Percentiles rank a stretch among this genome's conserved stretches.
These are phyloP conservation scores for Ophiocordyceps australis DNA, from an alignment of 2,329 filamentous ascomycete genomes.

Conservation along the genomic window DNA sequence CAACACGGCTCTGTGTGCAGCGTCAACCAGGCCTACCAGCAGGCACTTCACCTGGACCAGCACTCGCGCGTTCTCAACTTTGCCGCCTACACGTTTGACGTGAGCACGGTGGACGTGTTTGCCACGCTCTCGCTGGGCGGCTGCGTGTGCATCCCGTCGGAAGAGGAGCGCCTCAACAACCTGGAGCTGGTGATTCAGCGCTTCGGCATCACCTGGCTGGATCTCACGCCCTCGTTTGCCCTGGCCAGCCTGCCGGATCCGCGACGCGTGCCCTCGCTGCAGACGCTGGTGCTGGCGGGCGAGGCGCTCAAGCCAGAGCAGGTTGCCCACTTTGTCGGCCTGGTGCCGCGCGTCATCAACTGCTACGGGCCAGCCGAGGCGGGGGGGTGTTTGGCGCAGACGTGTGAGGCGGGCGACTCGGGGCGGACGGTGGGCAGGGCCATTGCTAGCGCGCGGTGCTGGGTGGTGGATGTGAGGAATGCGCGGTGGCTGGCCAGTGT, in stretches of 20 bases:
- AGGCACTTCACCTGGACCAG: conserved; percentile 1
- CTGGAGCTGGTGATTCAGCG: conserved; percentile 3
- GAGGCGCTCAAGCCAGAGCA: conserved; percentile 2
- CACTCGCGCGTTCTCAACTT: conserved; percentile 5
- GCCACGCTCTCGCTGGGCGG: conserved; percentile 5
- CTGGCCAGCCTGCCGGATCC: conserved; percentile 2
- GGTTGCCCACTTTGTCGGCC: not conserved
- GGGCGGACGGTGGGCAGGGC: not conserved
- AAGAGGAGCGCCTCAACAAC: conserved; percentile 5
- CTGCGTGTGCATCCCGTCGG: conserved; percentile 5
- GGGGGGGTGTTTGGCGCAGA: not conserved
- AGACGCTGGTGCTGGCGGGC: conserved; percentile 2
- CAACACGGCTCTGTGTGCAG: conserved; percentile 3
- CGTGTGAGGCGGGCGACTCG: not conserved
- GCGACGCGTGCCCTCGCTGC: not conserved
- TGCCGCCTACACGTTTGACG: conserved; percentile 6
- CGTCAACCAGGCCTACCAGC: conserved; percentile 1
- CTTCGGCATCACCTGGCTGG: conserved; percentile 1
- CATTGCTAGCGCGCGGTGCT: conserved; percentile 3
- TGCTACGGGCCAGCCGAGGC: conserved; percentile 2
- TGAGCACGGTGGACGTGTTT: conserved; percentile 5
- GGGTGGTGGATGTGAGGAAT: conserved; percentile 11
- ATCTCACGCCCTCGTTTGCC: conserved; percentile 4
- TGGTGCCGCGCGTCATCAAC: not conserved
- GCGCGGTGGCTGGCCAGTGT: conserved; percentile 8